Conservation (phyloP, 164 flowering plant species). For the Dillenia suffruticosa region DNA sequence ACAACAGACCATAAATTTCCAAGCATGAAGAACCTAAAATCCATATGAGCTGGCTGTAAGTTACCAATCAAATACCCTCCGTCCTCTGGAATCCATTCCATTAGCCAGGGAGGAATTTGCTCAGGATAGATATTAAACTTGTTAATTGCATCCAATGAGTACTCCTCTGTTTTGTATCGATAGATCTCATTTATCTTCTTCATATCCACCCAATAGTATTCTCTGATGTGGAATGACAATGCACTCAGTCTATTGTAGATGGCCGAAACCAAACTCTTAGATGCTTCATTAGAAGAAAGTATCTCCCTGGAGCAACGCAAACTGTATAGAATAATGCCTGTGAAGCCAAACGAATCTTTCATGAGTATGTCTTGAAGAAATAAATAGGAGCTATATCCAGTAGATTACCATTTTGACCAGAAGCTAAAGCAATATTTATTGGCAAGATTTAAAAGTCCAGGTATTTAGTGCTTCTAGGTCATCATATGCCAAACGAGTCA, state of each 20-base stretch:
- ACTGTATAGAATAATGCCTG: conserved; percentile 85
- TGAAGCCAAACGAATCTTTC: background rate
- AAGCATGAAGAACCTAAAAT: conserved; percentile 86
- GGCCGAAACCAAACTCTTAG: conserved; percentile 63
- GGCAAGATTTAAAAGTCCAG: too few species aligned
- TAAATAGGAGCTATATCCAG: too few species aligned
- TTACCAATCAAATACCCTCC: conserved; percentile 89
- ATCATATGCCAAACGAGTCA: too few species aligned
- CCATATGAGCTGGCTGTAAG: conserved; percentile 94
- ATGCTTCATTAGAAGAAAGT: conserved; percentile 60
- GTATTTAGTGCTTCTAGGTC: too few species aligned
- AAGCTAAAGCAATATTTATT: too few species aligned
- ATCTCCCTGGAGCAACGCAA: conserved; percentile 83
- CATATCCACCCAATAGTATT: conserved; percentile 88
- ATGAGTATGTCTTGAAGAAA: too few species aligned
- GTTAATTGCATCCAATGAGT: conserved; percentile 83
- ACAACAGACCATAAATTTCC: conserved; percentile 90
- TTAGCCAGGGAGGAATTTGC: conserved; percentile 86
- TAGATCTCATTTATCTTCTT: conserved; percentile 87
- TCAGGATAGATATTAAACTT: conserved; percentile 95
- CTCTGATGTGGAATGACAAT: conserved; percentile 82
- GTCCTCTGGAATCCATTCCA: conserved; percentile 84
- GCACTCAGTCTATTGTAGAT: conserved; percentile 90
- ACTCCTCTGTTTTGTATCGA: conserved; percentile 90
- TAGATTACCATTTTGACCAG: too few species aligned